Evolutionary conservation across 2,329 filamentous ascomycete species (phyloP).

Genomic region (Scedosporium dehoogii): DNA sequence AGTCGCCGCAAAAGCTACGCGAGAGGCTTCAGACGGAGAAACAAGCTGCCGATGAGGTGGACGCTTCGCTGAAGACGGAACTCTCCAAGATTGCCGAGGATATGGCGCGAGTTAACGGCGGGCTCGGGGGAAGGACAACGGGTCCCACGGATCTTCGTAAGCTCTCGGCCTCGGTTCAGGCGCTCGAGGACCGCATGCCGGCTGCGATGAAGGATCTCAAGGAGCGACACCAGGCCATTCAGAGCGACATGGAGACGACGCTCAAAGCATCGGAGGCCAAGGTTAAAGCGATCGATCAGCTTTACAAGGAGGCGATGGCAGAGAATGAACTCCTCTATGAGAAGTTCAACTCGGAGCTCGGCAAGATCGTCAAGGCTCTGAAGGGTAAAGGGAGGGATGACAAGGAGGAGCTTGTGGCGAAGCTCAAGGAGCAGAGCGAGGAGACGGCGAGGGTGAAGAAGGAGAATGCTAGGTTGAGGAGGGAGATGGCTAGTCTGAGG

Average conservation of each 20-base stretch:
- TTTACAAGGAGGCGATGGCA: constrained; percentile 77
- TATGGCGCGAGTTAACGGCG: constrained; percentile 49
- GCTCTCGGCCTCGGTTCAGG: constrained; percentile 47
- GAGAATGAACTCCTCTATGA: constrained; percentile 93
- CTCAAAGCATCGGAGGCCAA: constrained; percentile 69
- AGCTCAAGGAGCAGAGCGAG: constrained; percentile 64
- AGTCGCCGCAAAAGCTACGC: constrained; percentile 65
- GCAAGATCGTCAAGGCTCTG: constrained; percentile 68
- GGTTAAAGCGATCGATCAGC: constrained; percentile 71
- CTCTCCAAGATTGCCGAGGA: constrained; percentile 73
- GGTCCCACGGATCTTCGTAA: constrained; percentile 33
- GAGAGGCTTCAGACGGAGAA: constrained; percentile 81
- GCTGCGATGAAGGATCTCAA: constrained; percentile 47
- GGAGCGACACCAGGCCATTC: constrained; percentile 52
- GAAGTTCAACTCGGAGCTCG: constrained; percentile 83
- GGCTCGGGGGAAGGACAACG: constrained; percentile 21
- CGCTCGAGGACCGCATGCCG: constrained; percentile 60
- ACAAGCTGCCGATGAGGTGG: constrained; percentile 59
- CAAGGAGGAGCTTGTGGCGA: constrained; percentile 64
- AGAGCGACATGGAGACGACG: constrained; percentile 60
- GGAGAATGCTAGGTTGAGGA: constrained; percentile 74
- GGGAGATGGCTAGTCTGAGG: constrained; percentile 67
- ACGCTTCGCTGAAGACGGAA: constrained; percentile 62
- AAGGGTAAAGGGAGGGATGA: constrained; percentile 64
- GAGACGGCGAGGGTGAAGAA: constrained; percentile 70